Percentiles rank a stretch among this genome's conserved stretches.
phyloP scores from a whole-genome alignment of 306 rosid genomes.

The Datisca glomerata region DNA sequence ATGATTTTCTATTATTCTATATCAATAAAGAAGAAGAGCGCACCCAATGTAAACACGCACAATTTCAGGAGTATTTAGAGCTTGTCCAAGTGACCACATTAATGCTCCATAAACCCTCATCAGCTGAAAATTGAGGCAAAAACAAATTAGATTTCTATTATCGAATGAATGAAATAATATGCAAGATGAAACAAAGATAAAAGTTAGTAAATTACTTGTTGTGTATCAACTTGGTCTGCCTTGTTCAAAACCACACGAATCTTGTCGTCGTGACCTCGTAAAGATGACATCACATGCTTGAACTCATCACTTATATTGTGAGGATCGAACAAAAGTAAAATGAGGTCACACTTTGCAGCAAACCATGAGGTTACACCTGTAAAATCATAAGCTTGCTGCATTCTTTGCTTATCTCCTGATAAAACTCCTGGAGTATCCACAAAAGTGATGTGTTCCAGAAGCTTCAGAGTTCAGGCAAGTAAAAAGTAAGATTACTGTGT shows the following conservation, averaged over 20 bases:
- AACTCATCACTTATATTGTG: conserved; percentile 79
- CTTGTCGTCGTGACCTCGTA: conserved; percentile 69
- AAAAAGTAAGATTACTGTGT: too few relatives aligned
- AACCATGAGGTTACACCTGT: too few relatives aligned
- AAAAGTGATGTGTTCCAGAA: conserved; percentile 65
- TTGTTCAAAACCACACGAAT: conserved; percentile 76
- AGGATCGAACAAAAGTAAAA: conserved; percentile 73
- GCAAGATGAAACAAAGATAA: too few relatives aligned
- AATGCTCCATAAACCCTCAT: conserved; percentile 84
- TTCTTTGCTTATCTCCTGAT: conserved; percentile 78
- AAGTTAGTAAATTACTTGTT: conserved; percentile 36
- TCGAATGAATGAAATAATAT: too few relatives aligned
- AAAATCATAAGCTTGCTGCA: too few relatives aligned
- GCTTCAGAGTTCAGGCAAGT: conserved; percentile 13
- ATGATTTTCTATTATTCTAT: too few relatives aligned
- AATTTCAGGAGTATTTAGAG: conserved; percentile 69
- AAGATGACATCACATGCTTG: conserved; percentile 68
- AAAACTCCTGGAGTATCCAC: conserved; percentile 82
- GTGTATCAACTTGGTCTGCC: conserved; percentile 79
- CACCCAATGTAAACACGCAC: conserved; percentile 65
- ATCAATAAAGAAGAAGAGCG: conserved; percentile 11
- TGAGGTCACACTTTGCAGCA: conserved; percentile 69
- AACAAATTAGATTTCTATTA: background rate
- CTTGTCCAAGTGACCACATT: conserved; percentile 92
- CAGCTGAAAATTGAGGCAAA: conserved; percentile 23